phyloP scores from a whole-genome alignment of 83 land plant genomes.

The Thuja plicata region DNA sequence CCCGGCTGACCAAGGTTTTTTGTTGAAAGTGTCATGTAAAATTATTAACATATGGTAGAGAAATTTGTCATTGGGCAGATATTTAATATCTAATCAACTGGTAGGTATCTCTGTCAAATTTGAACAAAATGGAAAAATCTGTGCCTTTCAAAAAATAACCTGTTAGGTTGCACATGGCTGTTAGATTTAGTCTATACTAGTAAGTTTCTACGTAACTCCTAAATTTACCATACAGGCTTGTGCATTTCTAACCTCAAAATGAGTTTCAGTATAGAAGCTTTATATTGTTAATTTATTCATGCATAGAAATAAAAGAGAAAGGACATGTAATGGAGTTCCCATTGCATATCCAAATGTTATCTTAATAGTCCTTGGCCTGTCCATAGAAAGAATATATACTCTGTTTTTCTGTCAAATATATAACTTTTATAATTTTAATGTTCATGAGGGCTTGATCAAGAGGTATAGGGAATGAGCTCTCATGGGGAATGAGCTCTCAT shows the following conservation, averaged over 20 bases:
- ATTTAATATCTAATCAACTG: not conserved
- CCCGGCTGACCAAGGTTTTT: not conserved
- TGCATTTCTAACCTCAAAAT: not conserved
- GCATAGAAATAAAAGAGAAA: not conserved
- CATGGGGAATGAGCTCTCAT: not conserved
- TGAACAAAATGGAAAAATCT: not conserved
- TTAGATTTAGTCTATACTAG: not conserved
- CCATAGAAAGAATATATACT: not conserved
- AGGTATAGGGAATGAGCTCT: not conserved
- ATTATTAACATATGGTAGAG: not conserved
- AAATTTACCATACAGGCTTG: no score
- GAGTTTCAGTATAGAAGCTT: not conserved
- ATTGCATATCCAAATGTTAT: not conserved
- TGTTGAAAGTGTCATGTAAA: not conserved
- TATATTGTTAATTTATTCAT: not conserved
- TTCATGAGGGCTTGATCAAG: not conserved
- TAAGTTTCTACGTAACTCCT: not conserved
- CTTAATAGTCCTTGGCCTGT: not conserved
- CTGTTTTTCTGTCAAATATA: not conserved
- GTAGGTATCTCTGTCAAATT: not conserved
- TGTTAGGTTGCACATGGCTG: not conserved
- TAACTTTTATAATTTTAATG: not conserved
- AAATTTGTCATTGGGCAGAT: not conserved
- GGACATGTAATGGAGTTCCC: not conserved
- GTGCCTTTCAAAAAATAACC: not conserved